Conservation (phyloP, 106 monocot genomes). For the Acorus gramineus region DNA sequence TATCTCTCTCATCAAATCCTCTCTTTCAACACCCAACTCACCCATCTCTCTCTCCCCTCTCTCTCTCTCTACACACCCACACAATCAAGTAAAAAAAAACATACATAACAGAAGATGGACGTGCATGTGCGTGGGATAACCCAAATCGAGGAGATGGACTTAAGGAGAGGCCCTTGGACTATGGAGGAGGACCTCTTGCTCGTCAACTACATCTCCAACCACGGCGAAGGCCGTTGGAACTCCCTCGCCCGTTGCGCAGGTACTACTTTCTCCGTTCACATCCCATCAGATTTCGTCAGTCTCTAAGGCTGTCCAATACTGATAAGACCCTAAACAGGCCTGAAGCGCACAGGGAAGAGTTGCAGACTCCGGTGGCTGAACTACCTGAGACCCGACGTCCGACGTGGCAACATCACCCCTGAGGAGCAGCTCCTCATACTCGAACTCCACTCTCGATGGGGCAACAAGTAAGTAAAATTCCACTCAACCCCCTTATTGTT, state of each 20-base stretch:
- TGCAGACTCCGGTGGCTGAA: constrained; percentile 30
- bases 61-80: too few relatives aligned
- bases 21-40: too few relatives aligned
- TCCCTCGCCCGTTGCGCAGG: constrained; percentile 23
- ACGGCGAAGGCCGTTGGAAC: constrained; percentile 32
- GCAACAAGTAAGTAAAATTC: constrained; percentile 14
- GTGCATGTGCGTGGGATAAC: too few relatives aligned
- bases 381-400: constrained; percentile 22
- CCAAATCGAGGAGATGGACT: neutral
- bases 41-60: too few relatives aligned
- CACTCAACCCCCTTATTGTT: too few relatives aligned
- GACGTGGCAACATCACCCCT: constrained; percentile 21
- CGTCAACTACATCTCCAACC: constrained; percentile 16
- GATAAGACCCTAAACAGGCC: constrained; percentile 1
- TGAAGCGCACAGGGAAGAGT: constrained; percentile 27
- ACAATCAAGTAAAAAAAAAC: too few relatives aligned
- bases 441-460: constrained; percentile 27
- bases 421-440: constrained; percentile 33
- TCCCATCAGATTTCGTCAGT: too few relatives aligned
- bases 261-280: neutral
- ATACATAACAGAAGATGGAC: too few relatives aligned
- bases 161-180: constrained; percentile 27
- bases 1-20: too few relatives aligned
- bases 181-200: constrained; percentile 30
- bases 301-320: too few relatives aligned